Evolutionary conservation across 2,329 filamentous ascomycete genomes (phyloP).

Genomic region (Tolypocladium inflatum): DNA sequence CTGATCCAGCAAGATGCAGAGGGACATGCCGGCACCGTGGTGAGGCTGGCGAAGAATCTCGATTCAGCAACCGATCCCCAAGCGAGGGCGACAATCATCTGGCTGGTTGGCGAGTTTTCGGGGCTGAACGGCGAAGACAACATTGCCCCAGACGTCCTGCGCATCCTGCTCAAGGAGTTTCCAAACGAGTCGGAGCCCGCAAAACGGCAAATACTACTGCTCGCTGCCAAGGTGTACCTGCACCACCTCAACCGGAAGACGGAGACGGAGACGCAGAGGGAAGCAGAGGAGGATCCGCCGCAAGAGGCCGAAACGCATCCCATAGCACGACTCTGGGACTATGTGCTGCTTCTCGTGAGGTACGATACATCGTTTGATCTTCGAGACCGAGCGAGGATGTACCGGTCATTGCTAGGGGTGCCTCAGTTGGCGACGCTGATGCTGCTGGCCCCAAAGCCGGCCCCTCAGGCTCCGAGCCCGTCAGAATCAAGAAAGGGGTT

Average conservation of each 20-base stretch:
- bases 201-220: slow-evolving; percentile 82
- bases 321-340: slow-evolving; percentile 72
- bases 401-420: slow-evolving; percentile 71
- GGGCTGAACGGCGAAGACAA: slow-evolving; percentile 73
- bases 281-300: slow-evolving; percentile 19
- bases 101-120: slow-evolving; percentile 92
- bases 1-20: slow-evolving; percentile 85
- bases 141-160: slow-evolving; percentile 84
- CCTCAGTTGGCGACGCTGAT: slow-evolving; percentile 86
- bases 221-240: slow-evolving; percentile 94
- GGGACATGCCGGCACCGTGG: slow-evolving; percentile 74
- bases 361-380: slow-evolving; percentile 95
- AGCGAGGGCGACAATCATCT: slow-evolving; percentile 89
- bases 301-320: slow-evolving; percentile 42
- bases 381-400: slow-evolving; percentile 81
- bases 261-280: slow-evolving; percentile 26
- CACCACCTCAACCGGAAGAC: slow-evolving; percentile 67
- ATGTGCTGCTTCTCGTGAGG: slow-evolving; percentile 73
- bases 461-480: slow-evolving; percentile 81
- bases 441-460: slow-evolving; percentile 87
- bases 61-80: slow-evolving; percentile 81
- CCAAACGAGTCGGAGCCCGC: slow-evolving; percentile 73
- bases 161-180: slow-evolving; percentile 81
- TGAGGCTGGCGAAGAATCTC: slow-evolving; percentile 82
- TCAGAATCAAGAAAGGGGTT: slow-evolving; percentile 74